Evolutionary conservation across 2,329 filamentous ascomycete species (phyloP).

Genomic region (Apiospora hydei): DNA sequence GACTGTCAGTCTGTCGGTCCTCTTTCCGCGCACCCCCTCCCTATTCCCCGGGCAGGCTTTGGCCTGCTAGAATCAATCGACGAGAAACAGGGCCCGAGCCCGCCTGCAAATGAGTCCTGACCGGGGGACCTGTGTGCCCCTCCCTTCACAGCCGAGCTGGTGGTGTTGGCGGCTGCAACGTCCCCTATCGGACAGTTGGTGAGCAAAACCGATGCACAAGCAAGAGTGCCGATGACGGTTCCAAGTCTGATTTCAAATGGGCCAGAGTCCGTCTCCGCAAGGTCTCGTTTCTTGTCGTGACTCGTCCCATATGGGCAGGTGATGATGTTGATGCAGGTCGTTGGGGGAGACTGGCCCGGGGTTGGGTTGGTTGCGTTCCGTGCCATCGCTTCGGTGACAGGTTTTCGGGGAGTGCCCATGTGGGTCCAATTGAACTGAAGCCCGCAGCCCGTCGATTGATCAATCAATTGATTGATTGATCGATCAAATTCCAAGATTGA

Average conservation of each 20-base stretch:
- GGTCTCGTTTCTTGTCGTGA: not conserved
- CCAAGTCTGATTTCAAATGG: not conserved
- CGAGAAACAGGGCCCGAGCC: not conserved
- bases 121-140: not conserved
- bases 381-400: not conserved
- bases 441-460: not conserved
- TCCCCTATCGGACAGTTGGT: not conserved
- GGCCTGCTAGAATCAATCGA: not conserved
- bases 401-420: not conserved
- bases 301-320: conserved; percentile 17
- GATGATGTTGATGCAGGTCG: not conserved
- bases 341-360: conserved; percentile 4
- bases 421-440: not conserved
- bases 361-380: not conserved
- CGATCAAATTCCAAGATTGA: not conserved
- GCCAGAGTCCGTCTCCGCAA: not conserved
- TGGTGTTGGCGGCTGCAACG: not conserved
- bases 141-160: not conserved
- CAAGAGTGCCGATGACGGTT: not conserved
- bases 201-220: not conserved
- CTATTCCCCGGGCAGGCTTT: not conserved
- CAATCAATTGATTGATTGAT: not conserved
- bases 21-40: not conserved
- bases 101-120: not conserved
- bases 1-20: not conserved